Evolutionary conservation across 805 yeast species (phyloP).

Genomic region (Zygoascus tannicola): DNA sequence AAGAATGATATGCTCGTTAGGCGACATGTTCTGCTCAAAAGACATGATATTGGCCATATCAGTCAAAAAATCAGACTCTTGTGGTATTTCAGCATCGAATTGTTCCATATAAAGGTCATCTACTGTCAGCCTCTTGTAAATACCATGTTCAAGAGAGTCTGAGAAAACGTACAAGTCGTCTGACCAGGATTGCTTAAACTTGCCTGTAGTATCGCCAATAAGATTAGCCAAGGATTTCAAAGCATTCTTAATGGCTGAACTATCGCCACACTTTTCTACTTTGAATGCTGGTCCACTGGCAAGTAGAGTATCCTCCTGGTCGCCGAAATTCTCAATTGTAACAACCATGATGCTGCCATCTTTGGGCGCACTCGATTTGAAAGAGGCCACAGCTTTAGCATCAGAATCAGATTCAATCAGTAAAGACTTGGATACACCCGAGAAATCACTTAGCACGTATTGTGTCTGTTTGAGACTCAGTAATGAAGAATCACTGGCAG

Average conservation of each 20-base stretch:
- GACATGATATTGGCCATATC: background rate
- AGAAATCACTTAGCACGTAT: slow-evolving; percentile 16
- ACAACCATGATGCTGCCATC: slow-evolving; percentile 6
- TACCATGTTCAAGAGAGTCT: background rate
- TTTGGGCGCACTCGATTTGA: slow-evolving; percentile 7
- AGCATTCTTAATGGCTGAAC: slow-evolving; percentile 3
- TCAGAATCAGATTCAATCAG: slow-evolving; percentile 6
- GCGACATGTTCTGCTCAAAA: background rate
- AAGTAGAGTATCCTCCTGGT: background rate
- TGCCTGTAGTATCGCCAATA: slow-evolving; percentile 3
- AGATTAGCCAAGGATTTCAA: slow-evolving; percentile 9
- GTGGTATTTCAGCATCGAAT: background rate
- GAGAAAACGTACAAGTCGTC: background rate
- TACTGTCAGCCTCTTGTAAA: background rate
- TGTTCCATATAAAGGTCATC: background rate
- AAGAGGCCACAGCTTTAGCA: slow-evolving; percentile 10
- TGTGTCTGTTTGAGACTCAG: slow-evolving; percentile 13
- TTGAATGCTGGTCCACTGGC: slow-evolving; percentile 12
- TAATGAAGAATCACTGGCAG: background rate
- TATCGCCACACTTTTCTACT: slow-evolving; percentile 11
- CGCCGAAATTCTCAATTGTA: slow-evolving; percentile 9
- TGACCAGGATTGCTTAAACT: slow-evolving; percentile 1
- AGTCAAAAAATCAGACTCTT: background rate
- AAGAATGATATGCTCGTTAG: slow-evolving; percentile 3
- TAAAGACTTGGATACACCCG: slow-evolving; percentile 10